A percentile compares a stretch with the other conserved stretches of the same genome.
Evolutionary conservation across 1,139 yeast genomes (phyloP).

Genomic region (Hemisphaericaspora lyxosophila): DNA sequence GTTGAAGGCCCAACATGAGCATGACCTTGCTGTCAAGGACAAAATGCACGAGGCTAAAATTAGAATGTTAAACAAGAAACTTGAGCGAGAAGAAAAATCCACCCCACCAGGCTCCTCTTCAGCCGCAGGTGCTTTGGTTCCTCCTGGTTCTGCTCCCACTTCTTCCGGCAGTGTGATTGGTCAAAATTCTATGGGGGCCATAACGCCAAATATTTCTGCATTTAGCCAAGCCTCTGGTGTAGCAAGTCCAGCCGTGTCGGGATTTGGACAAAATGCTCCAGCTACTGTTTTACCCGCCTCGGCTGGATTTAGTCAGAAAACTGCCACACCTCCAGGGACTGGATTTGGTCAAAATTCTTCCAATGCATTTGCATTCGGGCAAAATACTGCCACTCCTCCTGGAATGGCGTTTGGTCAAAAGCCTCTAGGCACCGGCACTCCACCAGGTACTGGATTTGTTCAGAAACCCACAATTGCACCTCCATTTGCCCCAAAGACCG

Average conservation of each 20-base stretch:
- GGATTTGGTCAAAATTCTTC: background rate
- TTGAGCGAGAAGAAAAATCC: conserved; percentile 32
- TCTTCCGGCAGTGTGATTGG: conserved; percentile 3
- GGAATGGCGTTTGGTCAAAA: background rate
- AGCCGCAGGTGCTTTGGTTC: no score
- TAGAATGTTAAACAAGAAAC: conserved; percentile 44
- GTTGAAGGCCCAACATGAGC: conserved; percentile 21
- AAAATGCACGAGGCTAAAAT: conserved; percentile 44
- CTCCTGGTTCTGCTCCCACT: conserved; percentile 7
- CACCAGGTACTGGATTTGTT: no score
- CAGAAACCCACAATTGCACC: no score
- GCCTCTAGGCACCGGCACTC: background rate
- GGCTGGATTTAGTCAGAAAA: background rate
- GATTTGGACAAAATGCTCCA: background rate
- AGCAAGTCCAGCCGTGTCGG: conserved; percentile 1
- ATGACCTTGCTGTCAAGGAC: conserved; percentile 25
- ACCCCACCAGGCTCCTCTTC: conserved; percentile 5
- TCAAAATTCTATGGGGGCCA: no score
- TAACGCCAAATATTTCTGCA: conserved; percentile 6
- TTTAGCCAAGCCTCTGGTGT: background rate
- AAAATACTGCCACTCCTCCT: conserved; percentile 1
- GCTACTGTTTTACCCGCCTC: conserved; percentile 5
- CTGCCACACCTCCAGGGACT: background rate
- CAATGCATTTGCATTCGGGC: background rate
- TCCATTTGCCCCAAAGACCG: no score